A percentile compares a stretch with the other conserved stretches of the same genome.
Evolutionary conservation across 495 filamentous ascomycete genomes (phyloP).

Genomic region (Podospora appendiculata): DNA sequence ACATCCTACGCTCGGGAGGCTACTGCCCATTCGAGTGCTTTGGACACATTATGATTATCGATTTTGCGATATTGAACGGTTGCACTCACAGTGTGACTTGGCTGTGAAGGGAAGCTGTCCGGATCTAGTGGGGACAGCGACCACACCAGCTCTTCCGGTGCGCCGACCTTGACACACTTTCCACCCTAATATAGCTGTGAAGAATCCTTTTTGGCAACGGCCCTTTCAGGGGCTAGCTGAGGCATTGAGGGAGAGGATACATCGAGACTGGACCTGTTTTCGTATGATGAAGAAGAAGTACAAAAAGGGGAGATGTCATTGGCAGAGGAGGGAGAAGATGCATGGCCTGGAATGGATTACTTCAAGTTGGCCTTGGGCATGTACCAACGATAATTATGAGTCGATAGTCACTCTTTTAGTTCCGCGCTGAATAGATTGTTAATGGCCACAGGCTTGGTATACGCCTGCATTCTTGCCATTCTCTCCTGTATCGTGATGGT

Average conservation of each 20-base stretch:
- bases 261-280: constrained; percentile 6
- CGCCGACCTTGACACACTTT: constrained; percentile 9
- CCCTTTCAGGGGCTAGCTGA: background rate
- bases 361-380: constrained; percentile 27
- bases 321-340: constrained; percentile 13
- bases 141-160: constrained; percentile 8
- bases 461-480: too few species aligned
- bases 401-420: constrained; percentile 27
- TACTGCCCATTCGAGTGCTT: constrained; percentile 45
- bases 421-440: background rate
- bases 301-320: background rate
- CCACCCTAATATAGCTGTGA: constrained; percentile 19
- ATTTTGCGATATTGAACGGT: constrained; percentile 43
- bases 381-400: constrained; percentile 24
- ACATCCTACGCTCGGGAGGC: constrained; percentile 51
- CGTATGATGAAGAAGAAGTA: constrained; percentile 8
- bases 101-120: constrained; percentile 7
- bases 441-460: too few species aligned
- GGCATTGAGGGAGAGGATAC: constrained; percentile 1
- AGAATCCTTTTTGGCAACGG: constrained; percentile 12
- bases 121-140: constrained; percentile 23
- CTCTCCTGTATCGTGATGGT: too few species aligned
- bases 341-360: constrained; percentile 23
- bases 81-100: constrained; percentile 7
- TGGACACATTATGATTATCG: constrained; percentile 54